Evolutionary conservation across 768 basidiomycete species (phyloP), one percentile per base, ranked within the genome.

Genomic region (Plicaturopsis crispa): DNA sequence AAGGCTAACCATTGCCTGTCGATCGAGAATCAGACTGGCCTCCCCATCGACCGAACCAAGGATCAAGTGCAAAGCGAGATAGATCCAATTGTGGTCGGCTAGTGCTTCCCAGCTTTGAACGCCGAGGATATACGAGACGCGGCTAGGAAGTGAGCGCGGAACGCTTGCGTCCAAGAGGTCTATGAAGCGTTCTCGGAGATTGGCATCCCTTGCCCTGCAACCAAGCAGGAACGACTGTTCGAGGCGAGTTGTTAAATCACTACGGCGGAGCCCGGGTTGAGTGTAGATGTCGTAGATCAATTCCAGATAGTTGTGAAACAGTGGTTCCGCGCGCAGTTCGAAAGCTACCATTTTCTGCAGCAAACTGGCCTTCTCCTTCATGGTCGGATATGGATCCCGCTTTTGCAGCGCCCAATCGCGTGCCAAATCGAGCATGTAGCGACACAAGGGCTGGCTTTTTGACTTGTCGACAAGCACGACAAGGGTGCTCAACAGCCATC

Each of bases 91-190:
- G 39, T 86, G 78, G 43, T 94, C 91, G 2, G 87, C 78, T 14
- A 99, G 61, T 2, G 82, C 76, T 40, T 98, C 96, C 96, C 96
- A 99, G 49, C 72, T 90, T 59, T 98, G 94, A 12, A 93, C 84
- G 18, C 86, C 91, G 26, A 94, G 67, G 46, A 98, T 79, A 57
- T 93, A 97, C 28, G 84, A 82, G 33, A 99, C 59, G 19, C 96
- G 84, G 42, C 73, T 80, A 41, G 77, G 75, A 8, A 96, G 70
- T 1, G 84, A 82, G 23, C 84, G 78, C 22, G 93, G 88, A 35
- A 97, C 76, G 53, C 84, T 93, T 50, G 78, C 69, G 50, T 98
- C 93, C 45, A 98, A 67, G 31, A 96, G 71, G 54, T 92, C 89
- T 49, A 97, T 71, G 63, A 98, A 99, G 28, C 75, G 72, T 42